A percentile compares a stretch with the other conserved stretches of the same genome.
These are phyloP conservation scores for Populus ilicifolia DNA, from an alignment of 345 rosid species.

Conservation along the genomic window DNA sequence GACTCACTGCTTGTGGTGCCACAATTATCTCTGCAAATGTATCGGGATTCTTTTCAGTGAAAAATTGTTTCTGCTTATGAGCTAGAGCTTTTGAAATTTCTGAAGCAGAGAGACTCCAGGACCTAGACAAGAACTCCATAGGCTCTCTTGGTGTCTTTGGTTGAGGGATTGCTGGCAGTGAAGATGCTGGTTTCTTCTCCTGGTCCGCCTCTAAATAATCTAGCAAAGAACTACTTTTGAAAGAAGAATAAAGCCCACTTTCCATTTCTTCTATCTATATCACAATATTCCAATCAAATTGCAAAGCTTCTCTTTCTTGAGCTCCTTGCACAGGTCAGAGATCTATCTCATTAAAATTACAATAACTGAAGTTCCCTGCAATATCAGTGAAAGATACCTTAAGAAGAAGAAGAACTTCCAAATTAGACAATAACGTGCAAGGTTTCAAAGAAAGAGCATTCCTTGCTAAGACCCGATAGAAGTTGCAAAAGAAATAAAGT, in stretches of 20 bases:
- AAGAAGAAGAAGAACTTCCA: neutral
- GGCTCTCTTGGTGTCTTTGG: conserved; percentile 88
- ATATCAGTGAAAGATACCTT: neutral
- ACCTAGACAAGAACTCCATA: conserved; percentile 90
- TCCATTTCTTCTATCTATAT: conserved; percentile 40
- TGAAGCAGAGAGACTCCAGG: conserved; percentile 88
- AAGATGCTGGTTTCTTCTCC: conserved; percentile 31
- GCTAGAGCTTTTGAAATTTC: conserved; percentile 90
- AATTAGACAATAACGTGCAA: neutral
- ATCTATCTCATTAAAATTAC: neutral
- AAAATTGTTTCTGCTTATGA: conserved; percentile 56
- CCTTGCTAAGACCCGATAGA: neutral
- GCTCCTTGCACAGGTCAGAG: neutral
- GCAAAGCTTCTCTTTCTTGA: conserved; percentile 10
- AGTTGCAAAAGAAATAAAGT: neutral
- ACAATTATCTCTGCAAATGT: conserved; percentile 36
- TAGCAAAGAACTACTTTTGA: conserved; percentile 41
- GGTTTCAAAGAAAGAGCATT: neutral
- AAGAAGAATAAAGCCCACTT: conserved; percentile 40
- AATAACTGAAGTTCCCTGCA: neutral
- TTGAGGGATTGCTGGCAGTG: conserved; percentile 54
- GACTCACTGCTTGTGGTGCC: conserved; percentile 44
- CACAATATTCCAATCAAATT: conserved; percentile 2
- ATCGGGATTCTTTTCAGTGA: conserved; percentile 24
- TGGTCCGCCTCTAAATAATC: conserved; percentile 56